These are phyloP conservation scores for Sporothrix euskadiensis DNA, from an alignment of 2,329 filamentous ascomycete genomes.

Conservation along the genomic window DNA sequence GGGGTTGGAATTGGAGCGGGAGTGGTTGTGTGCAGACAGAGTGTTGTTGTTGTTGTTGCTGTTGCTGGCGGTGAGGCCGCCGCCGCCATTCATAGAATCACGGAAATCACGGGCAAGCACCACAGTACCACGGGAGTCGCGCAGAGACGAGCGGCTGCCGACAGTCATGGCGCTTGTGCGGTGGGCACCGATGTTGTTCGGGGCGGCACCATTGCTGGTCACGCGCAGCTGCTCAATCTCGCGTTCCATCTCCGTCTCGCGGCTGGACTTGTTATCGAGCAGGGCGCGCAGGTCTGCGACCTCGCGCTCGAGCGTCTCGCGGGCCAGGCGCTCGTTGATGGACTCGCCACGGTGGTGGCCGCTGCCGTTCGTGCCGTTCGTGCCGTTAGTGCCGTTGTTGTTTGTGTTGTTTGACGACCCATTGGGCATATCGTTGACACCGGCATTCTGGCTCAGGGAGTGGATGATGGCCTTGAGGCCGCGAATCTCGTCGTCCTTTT, in stretches of 20 bases:
- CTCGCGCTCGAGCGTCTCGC: conserved; percentile 75
- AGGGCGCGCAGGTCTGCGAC: conserved; percentile 74
- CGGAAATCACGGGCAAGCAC: conserved; percentile 53
- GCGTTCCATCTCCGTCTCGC: conserved; percentile 83
- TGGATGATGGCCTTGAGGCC: conserved; percentile 98
- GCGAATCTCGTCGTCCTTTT: conserved; percentile 95
- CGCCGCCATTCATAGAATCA: not conserved
- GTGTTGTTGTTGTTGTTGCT: not conserved
- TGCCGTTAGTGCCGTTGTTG: not conserved
- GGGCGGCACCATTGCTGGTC: conserved; percentile 39
- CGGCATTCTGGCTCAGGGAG: conserved; percentile 78
- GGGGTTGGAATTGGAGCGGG: conserved; percentile 23
- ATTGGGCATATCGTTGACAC: conserved; percentile 34
- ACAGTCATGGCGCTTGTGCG: conserved; percentile 55
- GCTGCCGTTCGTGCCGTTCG: conserved; percentile 33
- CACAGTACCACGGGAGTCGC: conserved; percentile 68
- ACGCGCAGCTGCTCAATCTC: conserved; percentile 70
- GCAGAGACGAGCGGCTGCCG: conserved; percentile 57
- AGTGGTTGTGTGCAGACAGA: not conserved
- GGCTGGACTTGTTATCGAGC: conserved; percentile 68
- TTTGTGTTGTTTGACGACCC: conserved; percentile 35
- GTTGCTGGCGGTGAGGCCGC: not conserved
- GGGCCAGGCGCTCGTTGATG: conserved; percentile 57
- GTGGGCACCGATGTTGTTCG: conserved; percentile 38
- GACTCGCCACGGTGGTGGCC: conserved; percentile 53